phyloP scores from a whole-genome alignment of 2,329 filamentous ascomycete species.

The Clarireedia sp. region DNA sequence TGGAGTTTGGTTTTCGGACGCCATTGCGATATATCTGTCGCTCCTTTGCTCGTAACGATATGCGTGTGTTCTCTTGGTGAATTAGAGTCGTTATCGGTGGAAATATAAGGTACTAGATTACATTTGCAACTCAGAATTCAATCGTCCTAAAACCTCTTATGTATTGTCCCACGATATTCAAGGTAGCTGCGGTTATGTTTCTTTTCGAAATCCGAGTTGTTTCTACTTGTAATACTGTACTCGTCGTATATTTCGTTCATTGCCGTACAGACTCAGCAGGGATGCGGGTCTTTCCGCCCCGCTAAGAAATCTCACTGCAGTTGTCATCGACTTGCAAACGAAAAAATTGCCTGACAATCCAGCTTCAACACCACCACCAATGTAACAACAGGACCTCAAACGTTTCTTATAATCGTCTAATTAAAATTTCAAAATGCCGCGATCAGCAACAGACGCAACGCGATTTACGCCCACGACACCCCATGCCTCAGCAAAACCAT shows the following conservation, averaged over 20 bases:
- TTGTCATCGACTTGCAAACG: slow-evolving; percentile 12
- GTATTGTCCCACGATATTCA: not conserved
- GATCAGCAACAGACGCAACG: slow-evolving; percentile 71
- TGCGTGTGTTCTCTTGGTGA: not conserved
- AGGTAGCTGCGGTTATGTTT: too few relatives aligned
- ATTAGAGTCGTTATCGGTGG: too few relatives aligned
- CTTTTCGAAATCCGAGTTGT: too few relatives aligned
- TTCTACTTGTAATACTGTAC: too few relatives aligned
- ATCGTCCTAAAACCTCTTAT: too few relatives aligned
- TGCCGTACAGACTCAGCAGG: not conserved
- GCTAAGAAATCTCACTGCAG: slow-evolving; percentile 16
- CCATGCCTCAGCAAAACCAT: slow-evolving; percentile 59
- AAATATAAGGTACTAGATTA: not conserved
- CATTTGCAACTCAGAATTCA: not conserved
- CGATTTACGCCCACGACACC: slow-evolving; percentile 65
- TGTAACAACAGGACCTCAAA: slow-evolving; percentile 15
- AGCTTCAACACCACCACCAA: slow-evolving; percentile 7
- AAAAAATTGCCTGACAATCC: slow-evolving; percentile 19
- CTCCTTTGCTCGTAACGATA: not conserved
- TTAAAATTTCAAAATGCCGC: slow-evolving; percentile 36
- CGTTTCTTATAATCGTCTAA: not conserved
- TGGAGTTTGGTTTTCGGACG: slow-evolving; percentile 22
- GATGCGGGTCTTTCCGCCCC: slow-evolving; percentile 16
- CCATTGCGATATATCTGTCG: slow-evolving; percentile 13
- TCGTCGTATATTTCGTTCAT: too few relatives aligned